phyloP scores from a whole-genome alignment of 2,329 filamentous ascomycete genomes.

The Ramichloridium luteum region DNA sequence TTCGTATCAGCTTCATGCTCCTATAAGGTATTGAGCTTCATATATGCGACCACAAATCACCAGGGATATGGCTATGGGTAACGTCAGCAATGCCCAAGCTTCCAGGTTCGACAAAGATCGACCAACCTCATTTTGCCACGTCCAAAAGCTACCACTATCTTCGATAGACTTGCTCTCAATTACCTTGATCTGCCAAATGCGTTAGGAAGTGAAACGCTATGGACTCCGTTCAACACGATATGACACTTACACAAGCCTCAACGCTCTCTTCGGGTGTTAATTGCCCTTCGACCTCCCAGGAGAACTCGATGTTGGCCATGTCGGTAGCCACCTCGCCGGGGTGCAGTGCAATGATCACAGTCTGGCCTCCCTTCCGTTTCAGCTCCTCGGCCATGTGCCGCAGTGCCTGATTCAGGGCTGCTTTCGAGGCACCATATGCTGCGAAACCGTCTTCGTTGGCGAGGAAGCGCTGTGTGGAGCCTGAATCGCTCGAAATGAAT shows the following conservation, averaged over 20 bases:
- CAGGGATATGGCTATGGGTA: conserved; percentile 19
- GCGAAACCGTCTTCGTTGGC: conserved; percentile 48
- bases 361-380: conserved; percentile 37
- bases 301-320: conserved; percentile 41
- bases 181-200: too few relatives aligned
- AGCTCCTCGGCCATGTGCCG: conserved; percentile 45
- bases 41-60: too few relatives aligned
- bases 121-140: conserved; percentile 41
- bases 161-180: conserved; percentile 37
- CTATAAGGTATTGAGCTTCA: too few relatives aligned
- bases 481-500: conserved; percentile 47
- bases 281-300: conserved; percentile 42
- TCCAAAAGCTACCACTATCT: conserved; percentile 45
- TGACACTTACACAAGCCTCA: conserved; percentile 37
- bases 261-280: conserved; percentile 41
- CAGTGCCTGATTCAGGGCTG: conserved; percentile 45
- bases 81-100: conserved; percentile 3
- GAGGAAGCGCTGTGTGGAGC: conserved; percentile 39
- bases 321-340: conserved; percentile 46
- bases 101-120: conserved; percentile 1
- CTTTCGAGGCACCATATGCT: conserved; percentile 45
- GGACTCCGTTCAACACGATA: too few relatives aligned
- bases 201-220: too few relatives aligned
- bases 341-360: conserved; percentile 43
- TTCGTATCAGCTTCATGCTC: too few relatives aligned